Conservation (phyloP, 768 basidiomycete species). For the Leccinum boreale region DNA sequence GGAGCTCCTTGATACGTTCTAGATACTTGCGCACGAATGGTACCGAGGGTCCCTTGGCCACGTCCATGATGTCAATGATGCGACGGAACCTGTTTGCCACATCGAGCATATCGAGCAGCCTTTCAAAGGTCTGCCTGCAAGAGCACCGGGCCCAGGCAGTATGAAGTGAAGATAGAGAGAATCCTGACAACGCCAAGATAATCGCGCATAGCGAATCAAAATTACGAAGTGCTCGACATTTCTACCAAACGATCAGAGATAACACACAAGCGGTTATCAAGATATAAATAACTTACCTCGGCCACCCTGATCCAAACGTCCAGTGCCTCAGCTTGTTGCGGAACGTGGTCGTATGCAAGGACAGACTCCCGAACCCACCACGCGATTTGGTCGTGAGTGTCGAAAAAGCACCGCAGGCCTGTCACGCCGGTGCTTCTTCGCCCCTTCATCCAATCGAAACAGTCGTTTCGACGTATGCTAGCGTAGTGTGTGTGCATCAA, state of each 20-base stretch:
- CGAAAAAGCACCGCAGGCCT: slow-evolving; percentile 52
- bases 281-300: slow-evolving; percentile 47
- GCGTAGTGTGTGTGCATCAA: slow-evolving; percentile 67
- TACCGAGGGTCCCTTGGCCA: slow-evolving; percentile 57
- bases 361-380: slow-evolving; percentile 68
- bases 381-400: slow-evolving; percentile 58
- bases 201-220: slow-evolving; percentile 68
- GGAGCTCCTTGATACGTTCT: slow-evolving; percentile 54
- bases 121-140: slow-evolving; percentile 48
- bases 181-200: slow-evolving; percentile 58
- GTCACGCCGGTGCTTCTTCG: slow-evolving; percentile 36
- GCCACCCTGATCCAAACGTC: slow-evolving; percentile 79
- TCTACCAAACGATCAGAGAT: slow-evolving; percentile 36
- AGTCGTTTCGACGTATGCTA: slow-evolving; percentile 71
- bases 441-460: slow-evolving; percentile 55
- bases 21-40: slow-evolving; percentile 66
- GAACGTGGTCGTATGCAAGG: slow-evolving; percentile 47
- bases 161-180: slow-evolving; percentile 52
- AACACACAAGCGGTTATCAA: background rate
- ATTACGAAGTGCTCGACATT: slow-evolving; percentile 62
- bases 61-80: slow-evolving; percentile 44
- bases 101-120: slow-evolving; percentile 53
- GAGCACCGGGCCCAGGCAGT: slow-evolving; percentile 66
- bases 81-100: slow-evolving; percentile 37
- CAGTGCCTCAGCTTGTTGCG: slow-evolving; percentile 54